Conservation (phyloP, 1,284 basidiomycete species). For the Neotropicomus parvogracilis region DNA sequence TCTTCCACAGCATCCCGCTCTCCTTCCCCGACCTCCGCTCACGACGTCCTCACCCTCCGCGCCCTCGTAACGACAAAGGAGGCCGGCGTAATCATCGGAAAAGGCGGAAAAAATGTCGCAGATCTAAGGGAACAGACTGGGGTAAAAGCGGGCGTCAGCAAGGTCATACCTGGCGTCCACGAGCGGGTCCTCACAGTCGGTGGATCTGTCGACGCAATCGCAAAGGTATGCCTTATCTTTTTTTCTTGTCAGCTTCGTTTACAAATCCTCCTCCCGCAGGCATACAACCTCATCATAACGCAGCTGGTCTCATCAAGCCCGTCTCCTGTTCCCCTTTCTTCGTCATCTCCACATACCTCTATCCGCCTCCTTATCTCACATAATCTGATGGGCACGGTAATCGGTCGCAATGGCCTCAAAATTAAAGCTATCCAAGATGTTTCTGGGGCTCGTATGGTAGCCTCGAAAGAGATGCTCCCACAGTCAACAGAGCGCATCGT, state of each 20-base stretch:
- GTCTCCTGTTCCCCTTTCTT: conserved; percentile 59
- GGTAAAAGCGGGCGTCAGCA: conserved; percentile 97
- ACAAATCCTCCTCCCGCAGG: conserved; percentile 44
- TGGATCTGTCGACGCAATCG: conserved; percentile 87
- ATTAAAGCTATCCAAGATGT: conserved; percentile 99
- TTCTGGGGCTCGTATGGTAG: conserved; percentile 96
- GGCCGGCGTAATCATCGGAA: conserved; percentile 96
- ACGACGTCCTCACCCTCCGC: conserved; percentile 80
- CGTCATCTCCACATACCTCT: conserved; percentile 76
- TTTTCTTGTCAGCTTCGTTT: conserved; percentile 6
- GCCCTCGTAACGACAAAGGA: conserved; percentile 95
- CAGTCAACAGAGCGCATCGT: conserved; percentile 98
- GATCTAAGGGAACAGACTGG: conserved; percentile 92
- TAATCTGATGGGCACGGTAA: conserved; percentile 99
- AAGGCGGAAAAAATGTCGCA: conserved; percentile 95
- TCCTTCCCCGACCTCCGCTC: conserved; percentile 50
- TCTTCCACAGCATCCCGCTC: conserved; percentile 65
- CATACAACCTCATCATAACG: conserved; percentile 91
- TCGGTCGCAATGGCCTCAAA: conserved; percentile 94
- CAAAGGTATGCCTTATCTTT: conserved; percentile 60
- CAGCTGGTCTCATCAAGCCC: conserved; percentile 82
- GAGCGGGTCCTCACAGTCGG: conserved; percentile 95
- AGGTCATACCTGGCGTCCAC: conserved; percentile 95
- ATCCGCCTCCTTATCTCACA: conserved; percentile 96
- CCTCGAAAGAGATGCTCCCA: conserved; percentile 98